A percentile compares a stretch with the other conserved stretches of the same genome.
Evolutionary conservation across 106 monocot genomes (phyloP).

Genomic region (Platanthera zijinensis): DNA sequence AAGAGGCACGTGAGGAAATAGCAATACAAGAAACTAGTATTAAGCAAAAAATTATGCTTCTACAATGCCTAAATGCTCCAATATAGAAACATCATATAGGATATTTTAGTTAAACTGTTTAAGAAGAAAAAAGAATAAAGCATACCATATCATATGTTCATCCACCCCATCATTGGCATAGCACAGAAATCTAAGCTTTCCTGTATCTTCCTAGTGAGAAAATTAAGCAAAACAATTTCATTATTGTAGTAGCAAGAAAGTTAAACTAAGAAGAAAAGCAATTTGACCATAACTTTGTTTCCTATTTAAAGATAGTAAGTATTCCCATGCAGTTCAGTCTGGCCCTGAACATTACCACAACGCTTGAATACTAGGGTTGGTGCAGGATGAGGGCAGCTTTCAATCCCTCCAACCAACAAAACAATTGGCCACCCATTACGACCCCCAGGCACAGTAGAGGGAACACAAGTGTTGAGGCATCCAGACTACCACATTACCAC

Average conservation of each 20-base stretch:
- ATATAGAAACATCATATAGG: not conserved
- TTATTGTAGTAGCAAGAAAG: not conserved
- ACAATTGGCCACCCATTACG: not conserved
- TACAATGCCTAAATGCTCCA: not conserved
- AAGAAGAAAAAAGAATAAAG: slow-evolving; percentile 6
- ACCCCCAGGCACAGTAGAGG: not conserved
- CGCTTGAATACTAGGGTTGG: not conserved
- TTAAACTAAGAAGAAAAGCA: not conserved
- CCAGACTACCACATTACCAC: not conserved
- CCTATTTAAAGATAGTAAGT: not conserved
- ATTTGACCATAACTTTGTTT: not conserved
- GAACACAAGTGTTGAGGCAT: not conserved
- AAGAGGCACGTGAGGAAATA: not conserved
- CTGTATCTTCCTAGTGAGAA: slow-evolving; percentile 71
- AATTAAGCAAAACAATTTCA: slow-evolving; percentile 1
- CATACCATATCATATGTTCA: slow-evolving; percentile 98
- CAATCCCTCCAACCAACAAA: not conserved
- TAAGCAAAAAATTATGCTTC: not conserved
- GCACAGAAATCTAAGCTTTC: slow-evolving; percentile 76
- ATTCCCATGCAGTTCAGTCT: not conserved
- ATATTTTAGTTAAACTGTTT: not conserved
- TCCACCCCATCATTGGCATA: slow-evolving; percentile 95
- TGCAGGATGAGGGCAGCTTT: too few species aligned
- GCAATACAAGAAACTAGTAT: not conserved
- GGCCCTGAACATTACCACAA: not conserved